Conservation (phyloP, 2,329 filamentous ascomycete genomes). For the Apiospora arundinis region DNA sequence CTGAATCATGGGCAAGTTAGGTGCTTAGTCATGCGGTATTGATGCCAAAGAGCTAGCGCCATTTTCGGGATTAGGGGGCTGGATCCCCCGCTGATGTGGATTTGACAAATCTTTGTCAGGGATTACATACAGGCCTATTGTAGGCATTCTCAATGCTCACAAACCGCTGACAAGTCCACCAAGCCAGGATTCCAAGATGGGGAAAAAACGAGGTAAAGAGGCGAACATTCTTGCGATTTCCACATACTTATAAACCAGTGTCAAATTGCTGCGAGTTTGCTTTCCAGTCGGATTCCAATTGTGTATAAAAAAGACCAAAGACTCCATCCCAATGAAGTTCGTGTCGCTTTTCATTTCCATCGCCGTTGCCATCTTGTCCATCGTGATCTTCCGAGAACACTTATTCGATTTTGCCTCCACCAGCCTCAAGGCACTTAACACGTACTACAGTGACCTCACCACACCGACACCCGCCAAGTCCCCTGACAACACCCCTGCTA, state of each 20-base stretch:
- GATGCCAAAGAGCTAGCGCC: background rate
- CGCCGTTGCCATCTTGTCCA: constrained; percentile 46
- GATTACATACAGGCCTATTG: constrained; percentile 2
- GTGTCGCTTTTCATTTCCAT: constrained; percentile 46
- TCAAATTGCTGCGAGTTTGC: background rate
- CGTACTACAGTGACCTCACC: constrained; percentile 26
- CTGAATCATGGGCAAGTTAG: background rate
- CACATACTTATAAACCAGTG: background rate
- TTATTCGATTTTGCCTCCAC: constrained; percentile 36
- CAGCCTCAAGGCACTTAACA: constrained; percentile 32
- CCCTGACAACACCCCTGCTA: constrained; percentile 32
- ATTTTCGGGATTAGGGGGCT: background rate
- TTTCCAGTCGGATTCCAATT: background rate
- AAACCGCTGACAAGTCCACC: constrained; percentile 16
- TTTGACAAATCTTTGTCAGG: constrained; percentile 19
- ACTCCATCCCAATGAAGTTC: constrained; percentile 43
- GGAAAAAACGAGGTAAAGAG: background rate
- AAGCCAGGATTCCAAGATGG: constrained; percentile 7
- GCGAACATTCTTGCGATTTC: constrained; percentile 21
- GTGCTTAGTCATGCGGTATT: background rate
- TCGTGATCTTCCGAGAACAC: constrained; percentile 41
- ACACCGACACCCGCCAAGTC: constrained; percentile 12
- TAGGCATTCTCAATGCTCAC: constrained; percentile 13
- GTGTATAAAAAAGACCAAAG: background rate
- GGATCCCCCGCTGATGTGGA: background rate